phyloP scores from a whole-genome alignment of 495 filamentous ascomycete species.

The Annulohypoxylon moriforme region DNA sequence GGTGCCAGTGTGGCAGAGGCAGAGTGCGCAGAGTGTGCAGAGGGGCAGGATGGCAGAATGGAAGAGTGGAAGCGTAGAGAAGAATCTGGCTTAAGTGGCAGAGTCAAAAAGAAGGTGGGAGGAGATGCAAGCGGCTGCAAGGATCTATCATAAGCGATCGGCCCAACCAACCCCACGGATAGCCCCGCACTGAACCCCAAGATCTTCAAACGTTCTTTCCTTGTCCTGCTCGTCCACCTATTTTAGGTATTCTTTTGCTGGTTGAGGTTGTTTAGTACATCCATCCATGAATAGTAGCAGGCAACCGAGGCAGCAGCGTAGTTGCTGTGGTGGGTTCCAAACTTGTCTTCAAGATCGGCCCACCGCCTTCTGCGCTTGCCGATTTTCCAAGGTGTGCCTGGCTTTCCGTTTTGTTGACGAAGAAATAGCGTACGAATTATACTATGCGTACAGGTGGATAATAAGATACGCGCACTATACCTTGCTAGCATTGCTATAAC shows the following conservation, averaged over 20 bases:
- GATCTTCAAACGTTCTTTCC: slow-evolving; percentile 44
- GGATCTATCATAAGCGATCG: slow-evolving; percentile 41
- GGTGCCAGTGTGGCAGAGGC: background rate
- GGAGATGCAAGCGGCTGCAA: slow-evolving; percentile 25
- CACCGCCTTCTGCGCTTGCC: slow-evolving; percentile 2
- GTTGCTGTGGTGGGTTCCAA: background rate
- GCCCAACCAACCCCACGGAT: slow-evolving; percentile 46
- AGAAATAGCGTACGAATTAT: slow-evolving; percentile 5
- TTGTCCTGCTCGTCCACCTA: slow-evolving; percentile 15
- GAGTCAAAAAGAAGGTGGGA: slow-evolving; percentile 20
- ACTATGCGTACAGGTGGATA: background rate
- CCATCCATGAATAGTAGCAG: slow-evolving; percentile 1
- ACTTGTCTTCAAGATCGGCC: slow-evolving; percentile 2
- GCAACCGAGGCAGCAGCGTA: slow-evolving; percentile 13
- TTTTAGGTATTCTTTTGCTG: slow-evolving; percentile 16
- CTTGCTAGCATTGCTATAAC: slow-evolving; percentile 2
- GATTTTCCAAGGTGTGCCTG: background rate
- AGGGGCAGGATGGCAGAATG: background rate
- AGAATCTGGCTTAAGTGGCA: background rate
- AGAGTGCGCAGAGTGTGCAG: too few relatives aligned
- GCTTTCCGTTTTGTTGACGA: background rate
- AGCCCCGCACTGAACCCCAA: slow-evolving; percentile 46
- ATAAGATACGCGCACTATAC: slow-evolving; percentile 6
- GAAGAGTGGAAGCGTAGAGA: background rate
- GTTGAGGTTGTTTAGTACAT: slow-evolving; percentile 3